phyloP scores from a whole-genome alignment of 164 flowering plant genomes.

The Sextonia rubra region DNA sequence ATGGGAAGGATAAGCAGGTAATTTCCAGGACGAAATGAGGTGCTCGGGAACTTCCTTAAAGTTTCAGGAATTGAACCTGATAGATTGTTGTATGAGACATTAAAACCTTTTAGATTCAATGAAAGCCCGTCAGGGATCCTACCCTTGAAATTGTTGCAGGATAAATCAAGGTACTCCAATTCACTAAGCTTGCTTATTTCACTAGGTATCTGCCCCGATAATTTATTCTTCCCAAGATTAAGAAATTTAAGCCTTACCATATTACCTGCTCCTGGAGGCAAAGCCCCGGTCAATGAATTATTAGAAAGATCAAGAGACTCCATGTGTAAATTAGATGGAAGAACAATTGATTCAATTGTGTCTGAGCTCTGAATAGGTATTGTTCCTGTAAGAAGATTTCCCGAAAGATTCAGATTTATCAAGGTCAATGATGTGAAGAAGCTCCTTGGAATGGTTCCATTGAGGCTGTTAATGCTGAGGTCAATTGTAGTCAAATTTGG shows the following conservation, averaged over 20 bases:
- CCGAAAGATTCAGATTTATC: constrained; percentile 65
- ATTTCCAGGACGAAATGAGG: constrained; percentile 81
- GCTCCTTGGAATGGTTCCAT: constrained; percentile 62
- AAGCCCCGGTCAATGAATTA: constrained; percentile 52
- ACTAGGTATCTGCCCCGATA: constrained; percentile 70
- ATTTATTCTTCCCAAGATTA: constrained; percentile 59
- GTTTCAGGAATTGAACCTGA: constrained; percentile 68
- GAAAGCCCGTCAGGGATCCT: constrained; percentile 64
- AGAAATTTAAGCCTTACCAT: constrained; percentile 52
- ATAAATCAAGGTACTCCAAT: constrained; percentile 74
- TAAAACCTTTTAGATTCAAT: constrained; percentile 40
- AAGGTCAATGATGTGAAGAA: constrained; percentile 56
- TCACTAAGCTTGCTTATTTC: constrained; percentile 56
- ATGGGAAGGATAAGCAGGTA: constrained; percentile 26
- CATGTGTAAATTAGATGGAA: constrained; percentile 45
- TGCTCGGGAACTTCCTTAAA: constrained; percentile 44
- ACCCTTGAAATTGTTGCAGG: constrained; percentile 63
- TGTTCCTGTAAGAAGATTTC: constrained; percentile 57
- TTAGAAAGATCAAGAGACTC: constrained; percentile 80
- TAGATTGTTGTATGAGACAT: constrained; percentile 67
- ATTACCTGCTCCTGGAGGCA: constrained; percentile 64
- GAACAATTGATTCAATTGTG: constrained; percentile 43
- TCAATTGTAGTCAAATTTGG: constrained; percentile 51
- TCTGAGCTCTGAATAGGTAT: constrained; percentile 63
- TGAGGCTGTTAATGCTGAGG: constrained; percentile 59